Evolutionary conservation across 2,329 filamentous ascomycete species (phyloP).

Genomic region (Colletotrichum tabaci): DNA sequence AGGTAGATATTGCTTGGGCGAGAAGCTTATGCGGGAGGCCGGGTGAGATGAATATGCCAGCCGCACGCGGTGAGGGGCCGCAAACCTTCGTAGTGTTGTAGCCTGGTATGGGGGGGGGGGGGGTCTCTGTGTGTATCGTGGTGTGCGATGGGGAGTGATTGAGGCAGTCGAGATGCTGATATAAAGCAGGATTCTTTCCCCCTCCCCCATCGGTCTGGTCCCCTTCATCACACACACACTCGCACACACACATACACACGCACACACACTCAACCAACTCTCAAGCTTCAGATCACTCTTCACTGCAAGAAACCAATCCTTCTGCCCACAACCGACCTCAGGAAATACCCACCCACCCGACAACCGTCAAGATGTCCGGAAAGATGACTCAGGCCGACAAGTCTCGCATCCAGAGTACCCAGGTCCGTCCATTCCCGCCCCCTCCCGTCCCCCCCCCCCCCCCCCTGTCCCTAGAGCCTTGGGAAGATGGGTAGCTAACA

Average conservation of each 20-base stretch:
- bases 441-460: no score
- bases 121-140: no score
- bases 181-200: neutral
- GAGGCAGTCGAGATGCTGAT: neutral
- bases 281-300: neutral
- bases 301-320: no score
- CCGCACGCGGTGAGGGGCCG: neutral
- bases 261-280: neutral
- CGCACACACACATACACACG: no score
- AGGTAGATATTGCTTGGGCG: neutral
- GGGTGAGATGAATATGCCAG: no score
- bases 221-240: neutral
- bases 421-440: neutral
- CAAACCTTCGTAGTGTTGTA: neutral
- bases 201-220: no score
- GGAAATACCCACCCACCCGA: neutral
- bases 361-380: slow-evolving; percentile 5
- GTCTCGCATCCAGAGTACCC: slow-evolving; percentile 7
- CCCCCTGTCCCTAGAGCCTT: no score
- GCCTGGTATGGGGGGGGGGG: neutral
- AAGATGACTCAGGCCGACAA: slow-evolving; percentile 15
- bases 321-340: no score
- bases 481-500: neutral
- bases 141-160: neutral
- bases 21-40: neutral